A percentile compares a stretch with the other conserved stretches of the same genome.
Conservation (phyloP, 2,329 filamentous ascomycete genomes). For the Coniochaeta sp. region DNA sequence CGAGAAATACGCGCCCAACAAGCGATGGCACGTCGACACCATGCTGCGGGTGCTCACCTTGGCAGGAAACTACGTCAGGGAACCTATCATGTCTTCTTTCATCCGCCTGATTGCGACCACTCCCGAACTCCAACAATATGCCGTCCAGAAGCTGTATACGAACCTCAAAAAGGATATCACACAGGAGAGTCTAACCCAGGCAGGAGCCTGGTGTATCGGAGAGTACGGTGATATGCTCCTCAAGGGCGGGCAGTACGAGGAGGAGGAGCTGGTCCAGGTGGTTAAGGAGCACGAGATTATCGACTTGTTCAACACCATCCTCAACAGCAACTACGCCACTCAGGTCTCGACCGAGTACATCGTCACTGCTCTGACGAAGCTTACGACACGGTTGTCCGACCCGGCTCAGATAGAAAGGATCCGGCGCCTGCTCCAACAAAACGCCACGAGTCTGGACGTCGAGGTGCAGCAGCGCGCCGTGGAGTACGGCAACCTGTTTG, state of each 20-base stretch:
- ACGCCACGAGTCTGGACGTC: constrained; percentile 84
- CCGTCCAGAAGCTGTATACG: constrained; percentile 87
- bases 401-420: constrained; percentile 80
- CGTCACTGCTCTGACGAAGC: constrained; percentile 87
- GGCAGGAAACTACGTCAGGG: constrained; percentile 94
- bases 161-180: constrained; percentile 94
- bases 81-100: constrained; percentile 95
- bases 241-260: constrained; percentile 83
- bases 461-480: constrained; percentile 95
- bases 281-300: constrained; percentile 87
- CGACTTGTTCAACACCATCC: constrained; percentile 84
- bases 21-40: constrained; percentile 97
- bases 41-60: constrained; percentile 91
- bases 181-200: constrained; percentile 88
- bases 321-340: constrained; percentile 90
- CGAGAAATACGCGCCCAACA: constrained; percentile 92
- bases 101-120: constrained; percentile 92
- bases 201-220: constrained; percentile 94
- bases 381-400: constrained; percentile 82
- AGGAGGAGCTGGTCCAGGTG: constrained; percentile 75
- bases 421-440: constrained; percentile 65
- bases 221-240: constrained; percentile 93
- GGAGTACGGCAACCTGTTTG: constrained; percentile 93
- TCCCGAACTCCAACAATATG: constrained; percentile 90
- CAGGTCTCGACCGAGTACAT: constrained; percentile 95